Conservation (phyloP, 306 rosid species). For the Carpinus viminea region DNA sequence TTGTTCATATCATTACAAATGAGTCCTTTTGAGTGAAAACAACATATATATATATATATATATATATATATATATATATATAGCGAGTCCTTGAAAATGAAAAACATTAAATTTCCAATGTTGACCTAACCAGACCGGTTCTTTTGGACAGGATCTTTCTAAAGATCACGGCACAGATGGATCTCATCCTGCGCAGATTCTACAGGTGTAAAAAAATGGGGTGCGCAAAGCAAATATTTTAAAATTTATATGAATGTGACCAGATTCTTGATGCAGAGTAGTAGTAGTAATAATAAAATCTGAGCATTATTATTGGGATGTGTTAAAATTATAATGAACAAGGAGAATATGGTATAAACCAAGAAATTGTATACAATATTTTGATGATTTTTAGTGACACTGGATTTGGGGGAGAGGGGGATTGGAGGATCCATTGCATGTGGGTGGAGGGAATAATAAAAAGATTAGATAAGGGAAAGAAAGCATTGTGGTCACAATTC, state of each 20-base stretch:
- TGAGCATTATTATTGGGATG: conserved; percentile 52
- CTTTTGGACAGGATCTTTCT: conserved; percentile 36
- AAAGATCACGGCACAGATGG: conserved; percentile 32
- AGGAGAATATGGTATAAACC: conserved; percentile 13
- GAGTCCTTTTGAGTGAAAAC: background rate
- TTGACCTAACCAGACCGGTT: conserved; percentile 41
- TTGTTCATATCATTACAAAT: too few species aligned
- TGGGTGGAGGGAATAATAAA: conserved; percentile 27
- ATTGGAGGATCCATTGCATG: conserved; percentile 54
- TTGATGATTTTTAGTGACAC: conserved; percentile 27
- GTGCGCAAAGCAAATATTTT: conserved; percentile 31
- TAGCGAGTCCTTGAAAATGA: background rate
- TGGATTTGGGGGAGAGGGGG: conserved; percentile 11
- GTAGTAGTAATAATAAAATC: conserved; percentile 30
- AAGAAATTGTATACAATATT: conserved; percentile 25
- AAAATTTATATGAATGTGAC: conserved; percentile 23
- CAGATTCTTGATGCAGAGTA: conserved; percentile 38
- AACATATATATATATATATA: background rate
- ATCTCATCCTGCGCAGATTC: conserved; percentile 33
- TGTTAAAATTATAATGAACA: conserved; percentile 17
- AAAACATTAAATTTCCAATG: background rate
- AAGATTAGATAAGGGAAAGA: conserved; percentile 37
- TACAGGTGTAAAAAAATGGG: conserved; percentile 20
- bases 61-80: too few species aligned
- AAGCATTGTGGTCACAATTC: conserved; percentile 47